A percentile compares a stretch with the other conserved stretches of the same genome.
Evolutionary conservation across 2,329 filamentous ascomycete genomes (phyloP).

Genomic region (Alternaria atra): DNA sequence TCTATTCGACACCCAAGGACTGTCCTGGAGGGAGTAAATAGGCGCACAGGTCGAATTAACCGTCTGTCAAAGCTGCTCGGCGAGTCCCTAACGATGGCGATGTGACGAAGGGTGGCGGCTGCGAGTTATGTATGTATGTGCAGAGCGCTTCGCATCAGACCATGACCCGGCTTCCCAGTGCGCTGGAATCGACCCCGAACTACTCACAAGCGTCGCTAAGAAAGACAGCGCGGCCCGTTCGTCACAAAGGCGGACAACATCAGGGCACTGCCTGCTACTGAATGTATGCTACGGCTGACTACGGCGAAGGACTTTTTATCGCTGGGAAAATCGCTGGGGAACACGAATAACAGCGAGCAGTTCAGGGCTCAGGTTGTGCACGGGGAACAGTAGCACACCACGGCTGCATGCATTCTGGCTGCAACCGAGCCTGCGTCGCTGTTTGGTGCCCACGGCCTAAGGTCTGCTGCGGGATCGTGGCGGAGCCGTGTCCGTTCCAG

Average conservation of each 20-base stretch:
- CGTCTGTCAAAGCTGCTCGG: conserved; percentile 8
- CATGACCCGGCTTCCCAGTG: conserved; percentile 35
- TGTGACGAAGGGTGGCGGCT: conserved; percentile 19
- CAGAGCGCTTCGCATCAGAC: conserved; percentile 18
- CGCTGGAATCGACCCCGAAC: conserved; percentile 41
- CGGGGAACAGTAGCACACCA: conserved; percentile 14
- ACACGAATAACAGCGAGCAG: conserved; percentile 14
- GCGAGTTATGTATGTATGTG: conserved; percentile 34
- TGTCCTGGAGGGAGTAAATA: conserved; percentile 14
- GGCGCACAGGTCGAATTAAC: conserved; percentile 6
- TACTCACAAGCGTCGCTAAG: conserved; percentile 39
- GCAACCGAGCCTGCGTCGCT: conserved; percentile 20
- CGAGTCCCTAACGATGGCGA: conserved; percentile 19
- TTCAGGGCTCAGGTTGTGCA: conserved; percentile 15
- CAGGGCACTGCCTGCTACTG: conserved; percentile 15
- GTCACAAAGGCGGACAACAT: conserved; percentile 25
- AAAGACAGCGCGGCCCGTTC: conserved; percentile 32
- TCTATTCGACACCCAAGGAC: conserved; percentile 24
- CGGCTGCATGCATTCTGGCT: conserved; percentile 25
- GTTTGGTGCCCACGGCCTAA: conserved; percentile 19
- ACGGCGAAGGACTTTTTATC: conserved; percentile 14
- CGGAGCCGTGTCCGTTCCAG: conserved; percentile 16
- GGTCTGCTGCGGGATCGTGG: conserved; percentile 22
- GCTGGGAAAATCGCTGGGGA: conserved; percentile 1
- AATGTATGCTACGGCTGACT: conserved; percentile 14